phyloP scores from a whole-genome alignment of 2,329 filamentous ascomycete species.

The Aspergillus unguis region DNA sequence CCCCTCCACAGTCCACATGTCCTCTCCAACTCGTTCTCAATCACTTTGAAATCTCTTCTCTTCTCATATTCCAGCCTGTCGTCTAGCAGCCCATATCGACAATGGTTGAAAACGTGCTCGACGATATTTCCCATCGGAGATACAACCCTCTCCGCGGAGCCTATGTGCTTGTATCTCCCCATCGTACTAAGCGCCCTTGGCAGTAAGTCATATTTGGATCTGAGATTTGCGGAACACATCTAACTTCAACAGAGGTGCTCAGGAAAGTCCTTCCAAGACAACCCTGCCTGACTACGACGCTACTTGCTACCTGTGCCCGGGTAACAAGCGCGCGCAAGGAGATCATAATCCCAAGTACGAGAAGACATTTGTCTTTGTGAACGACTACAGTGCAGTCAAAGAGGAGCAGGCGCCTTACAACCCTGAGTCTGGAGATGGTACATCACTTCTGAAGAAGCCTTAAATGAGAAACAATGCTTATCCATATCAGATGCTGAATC shows the following conservation, averaged over 20 bases:
- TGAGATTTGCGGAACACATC: background rate
- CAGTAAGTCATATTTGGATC: conserved; percentile 61
- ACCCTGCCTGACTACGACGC: conserved; percentile 78
- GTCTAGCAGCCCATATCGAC: conserved; percentile 13
- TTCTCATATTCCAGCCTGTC: background rate
- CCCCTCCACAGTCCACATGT: conserved; percentile 2
- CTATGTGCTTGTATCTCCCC: conserved; percentile 92
- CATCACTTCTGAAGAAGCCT: conserved; percentile 15
- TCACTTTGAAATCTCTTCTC: background rate
- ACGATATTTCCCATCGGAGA: conserved; percentile 94
- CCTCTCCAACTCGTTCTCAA: background rate
- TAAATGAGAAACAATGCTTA: background rate
- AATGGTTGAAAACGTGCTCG: conserved; percentile 74
- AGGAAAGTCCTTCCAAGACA: conserved; percentile 67
- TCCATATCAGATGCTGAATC: conserved; percentile 61
- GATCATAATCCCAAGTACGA: conserved; percentile 83
- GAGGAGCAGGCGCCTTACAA: conserved; percentile 82
- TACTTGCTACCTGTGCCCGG: conserved; percentile 91
- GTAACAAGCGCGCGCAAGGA: conserved; percentile 83
- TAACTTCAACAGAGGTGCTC: conserved; percentile 60
- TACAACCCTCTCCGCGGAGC: conserved; percentile 88
- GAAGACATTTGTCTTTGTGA: conserved; percentile 89
- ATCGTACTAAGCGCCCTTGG: conserved; percentile 96
- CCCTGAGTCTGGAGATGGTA: conserved; percentile 50
- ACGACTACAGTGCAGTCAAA: conserved; percentile 96